Conservation (phyloP, 176 grass and related monocot genomes). For the Triticum dicoccoides region DNA sequence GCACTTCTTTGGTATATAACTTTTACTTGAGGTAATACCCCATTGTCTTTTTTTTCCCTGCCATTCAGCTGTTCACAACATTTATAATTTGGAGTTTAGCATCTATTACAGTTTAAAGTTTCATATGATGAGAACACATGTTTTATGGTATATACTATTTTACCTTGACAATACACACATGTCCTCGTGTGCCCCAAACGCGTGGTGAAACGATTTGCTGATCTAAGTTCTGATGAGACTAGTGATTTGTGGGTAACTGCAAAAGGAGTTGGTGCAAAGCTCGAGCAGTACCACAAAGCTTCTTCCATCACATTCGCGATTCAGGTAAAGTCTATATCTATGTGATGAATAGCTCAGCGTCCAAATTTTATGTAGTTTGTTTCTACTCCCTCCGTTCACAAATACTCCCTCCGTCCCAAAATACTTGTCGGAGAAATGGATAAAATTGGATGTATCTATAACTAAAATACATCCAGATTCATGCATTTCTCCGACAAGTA, state of each 20-base stretch:
- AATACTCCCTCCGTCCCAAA: too few species aligned
- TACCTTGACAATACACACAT: constrained; percentile 73
- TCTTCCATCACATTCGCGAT: constrained; percentile 84
- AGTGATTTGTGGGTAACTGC: constrained; percentile 86
- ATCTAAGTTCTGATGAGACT: constrained; percentile 81
- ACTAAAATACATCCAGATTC: too few species aligned
- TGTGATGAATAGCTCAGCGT: constrained; percentile 14
- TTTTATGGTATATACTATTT: background rate
- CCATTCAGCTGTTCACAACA: background rate
- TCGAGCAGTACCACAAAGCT: constrained; percentile 79
- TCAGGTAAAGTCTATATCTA: constrained; percentile 51
- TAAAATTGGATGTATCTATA: too few species aligned
- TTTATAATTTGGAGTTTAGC: background rate
- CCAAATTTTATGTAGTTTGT: background rate
- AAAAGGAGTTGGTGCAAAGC: constrained; percentile 64
- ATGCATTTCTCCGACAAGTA: too few species aligned
- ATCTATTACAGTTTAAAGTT: background rate
- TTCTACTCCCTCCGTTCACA: background rate
- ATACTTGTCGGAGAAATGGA: too few species aligned
- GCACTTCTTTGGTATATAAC: background rate
- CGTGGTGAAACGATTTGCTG: constrained; percentile 75
- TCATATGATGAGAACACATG: background rate
- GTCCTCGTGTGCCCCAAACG: constrained; percentile 79
- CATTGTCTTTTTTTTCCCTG: background rate
- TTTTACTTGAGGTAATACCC: background rate